These are phyloP conservation scores for Coleophoma crateriformis DNA, from an alignment of 2,329 filamentous ascomycete genomes.

Conservation along the genomic window DNA sequence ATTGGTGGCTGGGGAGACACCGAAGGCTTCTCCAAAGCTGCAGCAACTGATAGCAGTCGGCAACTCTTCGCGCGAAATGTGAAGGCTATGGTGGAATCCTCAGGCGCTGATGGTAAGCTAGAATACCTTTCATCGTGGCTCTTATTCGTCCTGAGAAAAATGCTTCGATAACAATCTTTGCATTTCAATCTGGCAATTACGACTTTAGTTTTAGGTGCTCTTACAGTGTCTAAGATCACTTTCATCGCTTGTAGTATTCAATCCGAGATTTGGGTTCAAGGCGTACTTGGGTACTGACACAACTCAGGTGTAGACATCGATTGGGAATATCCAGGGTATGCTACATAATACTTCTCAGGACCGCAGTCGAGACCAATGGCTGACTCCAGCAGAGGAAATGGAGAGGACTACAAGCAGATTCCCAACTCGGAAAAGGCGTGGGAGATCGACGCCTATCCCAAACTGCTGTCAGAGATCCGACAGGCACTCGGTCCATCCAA, in stretches of 20 bases:
- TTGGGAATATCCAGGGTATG: constrained; percentile 51
- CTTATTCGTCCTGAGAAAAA: constrained; percentile 10
- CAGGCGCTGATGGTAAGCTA: constrained; percentile 58
- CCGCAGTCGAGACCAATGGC: background rate
- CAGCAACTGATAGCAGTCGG: constrained; percentile 44
- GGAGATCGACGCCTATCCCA: constrained; percentile 59
- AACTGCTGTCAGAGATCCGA: constrained; percentile 54
- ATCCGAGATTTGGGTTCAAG: too few relatives aligned
- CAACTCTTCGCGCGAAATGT: constrained; percentile 59
- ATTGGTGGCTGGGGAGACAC: constrained; percentile 74
- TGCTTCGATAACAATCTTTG: background rate
- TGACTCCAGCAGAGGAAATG: constrained; percentile 48
- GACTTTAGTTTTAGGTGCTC: too few relatives aligned
- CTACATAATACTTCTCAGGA: constrained; percentile 1
- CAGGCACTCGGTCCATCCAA: constrained; percentile 47
- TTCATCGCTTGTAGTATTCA: too few relatives aligned
- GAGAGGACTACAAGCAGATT: constrained; percentile 60
- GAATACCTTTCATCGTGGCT: background rate
- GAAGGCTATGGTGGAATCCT: constrained; percentile 52
- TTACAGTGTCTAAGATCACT: too few relatives aligned
- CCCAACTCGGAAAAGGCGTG: constrained; percentile 54
- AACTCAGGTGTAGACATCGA: constrained; percentile 30
- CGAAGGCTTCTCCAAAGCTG: constrained; percentile 53
- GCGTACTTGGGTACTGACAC: constrained; percentile 1
- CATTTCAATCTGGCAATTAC: too few relatives aligned